These are phyloP conservation scores for Penicillium soppii DNA, from an alignment of 495 filamentous ascomycete species.

Conservation along the genomic window DNA sequence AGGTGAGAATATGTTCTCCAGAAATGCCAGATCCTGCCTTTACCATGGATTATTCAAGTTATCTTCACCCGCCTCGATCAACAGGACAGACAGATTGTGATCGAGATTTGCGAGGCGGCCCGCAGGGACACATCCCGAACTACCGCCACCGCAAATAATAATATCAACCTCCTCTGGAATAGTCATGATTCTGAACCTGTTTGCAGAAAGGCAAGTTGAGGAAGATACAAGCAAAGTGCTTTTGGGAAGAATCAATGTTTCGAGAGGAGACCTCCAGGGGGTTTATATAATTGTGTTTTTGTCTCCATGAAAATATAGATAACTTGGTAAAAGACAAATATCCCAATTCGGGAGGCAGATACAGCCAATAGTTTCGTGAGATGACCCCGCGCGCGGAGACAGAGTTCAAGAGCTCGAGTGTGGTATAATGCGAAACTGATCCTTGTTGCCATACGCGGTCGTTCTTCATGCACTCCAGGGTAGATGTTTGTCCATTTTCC, in stretches of 20 bases:
- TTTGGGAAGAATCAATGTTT: not conserved
- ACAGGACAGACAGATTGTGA: slow-evolving; percentile 74
- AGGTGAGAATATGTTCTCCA: not conserved
- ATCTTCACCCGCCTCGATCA: slow-evolving; percentile 77
- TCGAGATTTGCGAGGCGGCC: slow-evolving; percentile 78
- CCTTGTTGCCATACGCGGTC: not conserved
- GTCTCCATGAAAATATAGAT: not conserved
- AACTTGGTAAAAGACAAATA: not conserved
- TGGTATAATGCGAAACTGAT: not conserved
- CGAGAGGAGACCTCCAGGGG: not conserved
- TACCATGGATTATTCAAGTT: slow-evolving; percentile 81
- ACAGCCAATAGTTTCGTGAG: not conserved
- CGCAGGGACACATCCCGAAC: slow-evolving; percentile 73
- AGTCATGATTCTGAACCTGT: slow-evolving; percentile 23
- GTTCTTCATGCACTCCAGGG: not conserved
- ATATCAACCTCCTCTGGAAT: slow-evolving; percentile 73
- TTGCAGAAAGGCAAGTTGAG: not conserved
- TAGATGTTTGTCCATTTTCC: not conserved
- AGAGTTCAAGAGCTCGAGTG: not conserved
- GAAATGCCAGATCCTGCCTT: not conserved
- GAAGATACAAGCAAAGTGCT: not conserved
- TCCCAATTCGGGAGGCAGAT: not conserved
- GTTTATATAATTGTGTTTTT: not conserved
- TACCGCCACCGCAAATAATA: slow-evolving; percentile 76
- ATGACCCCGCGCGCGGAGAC: slow-evolving; percentile 5